These are phyloP conservation scores for Dalbergia cultrata DNA, from an alignment of 306 rosid genomes.

Conservation along the genomic window DNA sequence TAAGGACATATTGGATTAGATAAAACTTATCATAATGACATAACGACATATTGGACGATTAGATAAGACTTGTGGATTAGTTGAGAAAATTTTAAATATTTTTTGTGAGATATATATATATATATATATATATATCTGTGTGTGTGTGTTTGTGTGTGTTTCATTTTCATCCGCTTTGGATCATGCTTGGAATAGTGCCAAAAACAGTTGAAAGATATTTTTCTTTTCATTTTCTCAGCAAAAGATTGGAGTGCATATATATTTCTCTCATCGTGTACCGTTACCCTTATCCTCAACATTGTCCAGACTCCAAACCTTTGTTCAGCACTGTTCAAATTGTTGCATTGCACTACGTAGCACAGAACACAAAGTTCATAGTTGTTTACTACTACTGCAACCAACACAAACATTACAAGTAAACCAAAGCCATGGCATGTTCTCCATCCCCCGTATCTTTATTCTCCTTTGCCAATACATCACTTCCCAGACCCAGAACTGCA, in stretches of 20 bases:
- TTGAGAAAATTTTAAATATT: neutral
- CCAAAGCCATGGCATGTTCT: conserved; percentile 70
- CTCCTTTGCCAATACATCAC: conserved; percentile 59
- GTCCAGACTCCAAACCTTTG: neutral
- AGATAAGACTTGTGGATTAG: too few species aligned
- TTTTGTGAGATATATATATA: too few species aligned
- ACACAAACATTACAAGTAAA: conserved; percentile 9
- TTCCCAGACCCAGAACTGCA: conserved; percentile 52
- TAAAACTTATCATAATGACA: too few species aligned
- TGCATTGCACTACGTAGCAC: neutral
- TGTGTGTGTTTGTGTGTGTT: too few species aligned
- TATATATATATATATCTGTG: too few species aligned
- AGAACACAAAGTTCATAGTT: neutral
- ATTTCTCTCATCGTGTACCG: neutral
- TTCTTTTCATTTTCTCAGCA: neutral
- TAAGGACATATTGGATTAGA: too few species aligned
- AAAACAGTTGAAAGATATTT: conserved; percentile 44
- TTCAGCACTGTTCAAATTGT: conserved; percentile 1
- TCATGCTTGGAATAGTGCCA: conserved; percentile 47
- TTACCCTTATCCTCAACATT: conserved; percentile 52
- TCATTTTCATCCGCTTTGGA: neutral
- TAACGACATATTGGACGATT: too few species aligned
- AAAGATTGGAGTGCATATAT: conserved; percentile 2
- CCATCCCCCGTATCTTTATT: conserved; percentile 65
- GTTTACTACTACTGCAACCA: neutral